Percentiles rank a stretch among this genome's conserved stretches.
These are phyloP conservation scores for Rosa lucieae DNA, from an alignment of 306 rosid genomes.

Conservation along the genomic window DNA sequence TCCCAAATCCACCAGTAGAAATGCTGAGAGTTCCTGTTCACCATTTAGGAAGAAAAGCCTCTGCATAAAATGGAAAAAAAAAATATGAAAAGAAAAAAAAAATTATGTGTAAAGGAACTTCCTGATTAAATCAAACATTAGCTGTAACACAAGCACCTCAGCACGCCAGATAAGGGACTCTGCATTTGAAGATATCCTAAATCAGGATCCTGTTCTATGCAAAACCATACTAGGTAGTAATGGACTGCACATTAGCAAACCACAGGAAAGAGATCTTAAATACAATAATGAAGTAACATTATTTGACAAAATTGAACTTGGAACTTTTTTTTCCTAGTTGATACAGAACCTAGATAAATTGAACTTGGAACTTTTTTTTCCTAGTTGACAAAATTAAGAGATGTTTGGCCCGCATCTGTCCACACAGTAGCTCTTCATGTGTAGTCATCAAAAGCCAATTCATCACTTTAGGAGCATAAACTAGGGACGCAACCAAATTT, in stretches of 20 bases:
- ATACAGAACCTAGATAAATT: not conserved
- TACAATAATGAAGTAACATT: constrained; percentile 18
- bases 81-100: not conserved
- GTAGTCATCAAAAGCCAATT: constrained; percentile 86
- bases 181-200: constrained; percentile 66
- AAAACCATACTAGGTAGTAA: constrained; percentile 50
- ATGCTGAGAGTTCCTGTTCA: constrained; percentile 80
- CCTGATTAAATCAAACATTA: constrained; percentile 13
- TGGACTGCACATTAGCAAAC: constrained; percentile 47
- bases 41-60: constrained; percentile 95
- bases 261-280: constrained; percentile 20
- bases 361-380: not conserved
- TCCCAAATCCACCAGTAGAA: constrained; percentile 82
- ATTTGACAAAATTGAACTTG: not conserved
- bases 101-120: not conserved
- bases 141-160: constrained; percentile 56
- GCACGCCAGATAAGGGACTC: constrained; percentile 82
- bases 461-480: constrained; percentile 69
- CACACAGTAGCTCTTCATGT: constrained; percentile 78
- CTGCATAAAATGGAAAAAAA: constrained; percentile 42
- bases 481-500: constrained; percentile 68
- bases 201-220: constrained; percentile 57
- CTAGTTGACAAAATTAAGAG: not conserved
- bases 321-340: not conserved
- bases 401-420: constrained; percentile 98